Evolutionary conservation across 169 alveolate genomes (phyloP).

Genomic region (Cryptosporidium sp.): DNA sequence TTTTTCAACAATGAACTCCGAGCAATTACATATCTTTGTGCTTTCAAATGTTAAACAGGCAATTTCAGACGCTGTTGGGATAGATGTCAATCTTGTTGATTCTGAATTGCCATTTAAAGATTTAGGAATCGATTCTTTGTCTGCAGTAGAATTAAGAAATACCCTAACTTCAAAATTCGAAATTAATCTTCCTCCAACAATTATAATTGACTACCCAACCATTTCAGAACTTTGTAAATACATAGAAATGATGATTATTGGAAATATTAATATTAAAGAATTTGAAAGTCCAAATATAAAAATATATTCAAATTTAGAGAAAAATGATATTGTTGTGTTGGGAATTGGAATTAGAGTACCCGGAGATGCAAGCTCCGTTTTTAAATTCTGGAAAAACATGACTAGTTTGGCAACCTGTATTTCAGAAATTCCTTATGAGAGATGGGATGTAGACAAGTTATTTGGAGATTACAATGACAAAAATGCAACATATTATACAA

Average conservation of each 20-base stretch:
- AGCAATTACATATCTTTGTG: slow-evolving; percentile 22
- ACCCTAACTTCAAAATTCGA: slow-evolving; percentile 78
- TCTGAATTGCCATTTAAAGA: slow-evolving; percentile 80
- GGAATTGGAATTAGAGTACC: slow-evolving; percentile 80
- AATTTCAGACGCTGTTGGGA: slow-evolving; percentile 45
- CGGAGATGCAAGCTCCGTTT: slow-evolving; percentile 59
- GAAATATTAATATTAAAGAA: not conserved
- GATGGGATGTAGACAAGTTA: slow-evolving; percentile 74
- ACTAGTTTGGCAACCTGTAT: slow-evolving; percentile 67
- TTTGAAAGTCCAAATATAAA: not conserved
- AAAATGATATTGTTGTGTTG: slow-evolving; percentile 63
- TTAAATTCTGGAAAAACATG: slow-evolving; percentile 76
- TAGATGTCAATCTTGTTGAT: slow-evolving; percentile 8
- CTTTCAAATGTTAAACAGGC: slow-evolving; percentile 15
- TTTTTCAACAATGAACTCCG: slow-evolving; percentile 14
- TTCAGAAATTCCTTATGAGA: slow-evolving; percentile 78
- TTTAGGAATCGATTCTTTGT: slow-evolving; percentile 85
- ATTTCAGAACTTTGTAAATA: slow-evolving; percentile 71
- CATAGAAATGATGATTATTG: slow-evolving; percentile 51
- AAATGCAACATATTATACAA: slow-evolving; percentile 42
- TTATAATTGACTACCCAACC: slow-evolving; percentile 80
- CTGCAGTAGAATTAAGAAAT: slow-evolving; percentile 86
- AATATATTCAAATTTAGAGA: not conserved
- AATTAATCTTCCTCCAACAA: slow-evolving; percentile 77
- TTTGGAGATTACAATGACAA: slow-evolving; percentile 33